phyloP scores from a whole-genome alignment of 2,329 filamentous ascomycete genomes.

The Chrysoporthe puriensis region DNA sequence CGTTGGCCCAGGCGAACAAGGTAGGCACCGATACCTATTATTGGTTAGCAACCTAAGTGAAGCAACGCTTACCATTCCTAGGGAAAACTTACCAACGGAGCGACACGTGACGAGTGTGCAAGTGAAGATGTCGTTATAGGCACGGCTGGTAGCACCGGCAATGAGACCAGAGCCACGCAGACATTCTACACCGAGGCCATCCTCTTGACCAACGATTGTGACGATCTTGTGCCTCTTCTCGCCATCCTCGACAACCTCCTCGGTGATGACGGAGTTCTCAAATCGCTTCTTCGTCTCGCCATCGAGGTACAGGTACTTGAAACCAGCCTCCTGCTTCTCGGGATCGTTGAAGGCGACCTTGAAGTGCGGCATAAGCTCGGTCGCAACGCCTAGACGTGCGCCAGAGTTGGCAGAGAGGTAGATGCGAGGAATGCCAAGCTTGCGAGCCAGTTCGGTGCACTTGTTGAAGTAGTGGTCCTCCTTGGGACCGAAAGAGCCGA shows the following conservation, averaged over 20 bases:
- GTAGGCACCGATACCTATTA: constrained; percentile 88
- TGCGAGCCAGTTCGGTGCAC: constrained; percentile 94
- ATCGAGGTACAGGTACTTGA: constrained; percentile 96
- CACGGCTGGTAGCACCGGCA: constrained; percentile 93
- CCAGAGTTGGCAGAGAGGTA: constrained; percentile 99
- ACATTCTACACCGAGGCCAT: constrained; percentile 97
- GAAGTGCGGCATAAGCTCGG: constrained; percentile 96
- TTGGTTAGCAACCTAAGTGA: constrained; percentile 38
- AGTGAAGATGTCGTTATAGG: constrained; percentile 99
- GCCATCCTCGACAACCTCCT: constrained; percentile 81
- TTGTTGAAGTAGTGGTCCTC: constrained; percentile 99
- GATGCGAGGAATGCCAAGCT: constrained; percentile 92
- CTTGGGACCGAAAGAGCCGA: constrained; percentile 93
- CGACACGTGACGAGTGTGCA: constrained; percentile 96
- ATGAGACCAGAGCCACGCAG: constrained; percentile 96
- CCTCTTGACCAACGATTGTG: constrained; percentile 89
- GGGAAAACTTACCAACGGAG: constrained; percentile 74
- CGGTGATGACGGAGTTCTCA: constrained; percentile 85
- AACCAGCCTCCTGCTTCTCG: constrained; percentile 79
- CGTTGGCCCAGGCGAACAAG: constrained; percentile 97
- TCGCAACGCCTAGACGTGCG: constrained; percentile 93
- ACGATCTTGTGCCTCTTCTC: constrained; percentile 94
- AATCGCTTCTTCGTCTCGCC: constrained; percentile 85
- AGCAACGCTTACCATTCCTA: background rate
- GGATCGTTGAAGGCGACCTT: constrained; percentile 94